phyloP scores from a whole-genome alignment of 179 eudicot genomes.

The Vitellaria paradoxa region DNA sequence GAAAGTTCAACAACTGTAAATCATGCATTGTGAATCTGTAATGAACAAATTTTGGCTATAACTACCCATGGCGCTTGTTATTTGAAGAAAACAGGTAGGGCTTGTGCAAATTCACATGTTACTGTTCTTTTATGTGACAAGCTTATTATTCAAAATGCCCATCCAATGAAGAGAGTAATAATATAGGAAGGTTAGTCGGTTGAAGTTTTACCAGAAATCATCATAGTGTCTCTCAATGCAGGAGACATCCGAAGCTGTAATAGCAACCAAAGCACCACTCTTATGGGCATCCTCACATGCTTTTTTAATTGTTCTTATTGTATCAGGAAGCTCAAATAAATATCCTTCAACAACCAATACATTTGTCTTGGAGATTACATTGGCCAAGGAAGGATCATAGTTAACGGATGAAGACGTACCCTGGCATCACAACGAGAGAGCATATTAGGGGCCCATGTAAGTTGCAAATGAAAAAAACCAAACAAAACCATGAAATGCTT shows the following conservation, averaged over 20 bases:
- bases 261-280: conserved; percentile 82
- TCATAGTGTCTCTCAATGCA: conserved; percentile 96
- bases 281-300: conserved; percentile 88
- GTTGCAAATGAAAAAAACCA: not conserved
- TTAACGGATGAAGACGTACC: conserved; percentile 82
- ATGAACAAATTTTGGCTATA: not conserved
- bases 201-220: conserved; percentile 67
- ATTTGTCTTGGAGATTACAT: conserved; percentile 65
- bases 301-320: conserved; percentile 68
- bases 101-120: not conserved
- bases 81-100: not conserved
- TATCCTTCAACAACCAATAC: conserved; percentile 93
- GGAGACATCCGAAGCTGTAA: conserved; percentile 92
- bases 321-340: conserved; percentile 88
- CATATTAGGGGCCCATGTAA: conserved; percentile 12
- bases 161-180: not conserved
- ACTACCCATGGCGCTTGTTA: not conserved
- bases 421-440: conserved; percentile 37
- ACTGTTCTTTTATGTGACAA: not conserved
- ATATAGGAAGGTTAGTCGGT: not conserved
- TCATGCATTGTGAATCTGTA: too few relatives aligned
- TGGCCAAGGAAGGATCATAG: conserved; percentile 71
- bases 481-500: not conserved
- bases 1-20: not conserved
- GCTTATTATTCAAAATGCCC: not conserved